A percentile compares a stretch with the other conserved stretches of the same genome.
Evolutionary conservation across 2,329 filamentous ascomycete genomes (phyloP).

Genomic region (Mollisiaceae sp.): DNA sequence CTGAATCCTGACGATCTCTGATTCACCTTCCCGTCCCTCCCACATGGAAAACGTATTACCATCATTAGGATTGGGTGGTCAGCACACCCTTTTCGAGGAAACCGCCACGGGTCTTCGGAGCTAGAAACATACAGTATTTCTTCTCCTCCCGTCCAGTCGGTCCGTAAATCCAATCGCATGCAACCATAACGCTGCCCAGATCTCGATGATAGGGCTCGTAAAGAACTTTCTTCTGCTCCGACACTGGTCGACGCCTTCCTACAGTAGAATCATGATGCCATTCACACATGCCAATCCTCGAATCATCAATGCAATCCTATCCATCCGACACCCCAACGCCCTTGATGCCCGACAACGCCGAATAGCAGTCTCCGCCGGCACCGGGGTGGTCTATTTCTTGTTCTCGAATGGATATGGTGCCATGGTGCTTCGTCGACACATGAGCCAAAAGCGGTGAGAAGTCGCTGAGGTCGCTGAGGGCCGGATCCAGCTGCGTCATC

Average conservation of each 20-base stretch:
- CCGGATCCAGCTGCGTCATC: not conserved
- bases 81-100: not conserved
- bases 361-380: conserved; percentile 5
- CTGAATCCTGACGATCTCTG: conserved; percentile 5
- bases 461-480: not conserved
- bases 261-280: conserved; percentile 1
- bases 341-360: conserved; percentile 1
- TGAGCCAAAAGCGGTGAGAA: not conserved
- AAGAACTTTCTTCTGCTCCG: conserved; percentile 6
- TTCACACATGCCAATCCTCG: not conserved
- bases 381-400: not conserved
- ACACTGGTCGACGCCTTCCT: not conserved
- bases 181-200: not conserved
- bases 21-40: conserved; percentile 1
- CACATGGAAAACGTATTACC: not conserved
- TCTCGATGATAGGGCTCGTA: not conserved
- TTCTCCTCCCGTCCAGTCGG: not conserved
- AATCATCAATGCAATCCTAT: not conserved
- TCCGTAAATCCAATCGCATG: not conserved
- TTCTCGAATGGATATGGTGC: not conserved
- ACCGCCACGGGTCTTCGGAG: conserved; percentile 3
- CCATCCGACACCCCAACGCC: not conserved
- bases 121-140: not conserved
- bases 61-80: not conserved
- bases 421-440: not conserved